Base-by-base conservation (phyloP, 441 rosid species). In the Erodium trifolium region DNA sequence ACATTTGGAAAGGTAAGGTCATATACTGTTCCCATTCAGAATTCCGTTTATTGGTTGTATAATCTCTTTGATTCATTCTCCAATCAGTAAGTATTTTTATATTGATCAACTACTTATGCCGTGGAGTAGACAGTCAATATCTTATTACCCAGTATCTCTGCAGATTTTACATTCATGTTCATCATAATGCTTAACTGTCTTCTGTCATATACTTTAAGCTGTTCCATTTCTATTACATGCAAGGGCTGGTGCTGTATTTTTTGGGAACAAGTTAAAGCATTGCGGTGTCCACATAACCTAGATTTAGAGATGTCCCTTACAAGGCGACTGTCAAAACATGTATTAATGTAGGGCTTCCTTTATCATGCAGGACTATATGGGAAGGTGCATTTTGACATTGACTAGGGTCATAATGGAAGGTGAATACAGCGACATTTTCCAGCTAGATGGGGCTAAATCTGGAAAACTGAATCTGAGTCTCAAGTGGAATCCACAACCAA, bases 401-500 rank as follows among this genome's bases (percentile, higher is more conserved):
- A 86, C 93, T 37, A 80, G 84, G 84, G 91, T 88, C 60, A 78
- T 86, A 76, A 65, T 88, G 82, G 99, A 94, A 78, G 95, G 89
- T 18, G 98, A 91, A 79, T 92, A 78, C 84, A 85, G 76, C 71
- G 97, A 86, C 53, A 68, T 79, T 81, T 87, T 83, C 68, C 77
- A 72, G 3, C 53, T 92, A 43, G 96, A 92, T 14, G 88, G 83
- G 51, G 84, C 89, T 19, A 89, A 92, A 79, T 68, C 97, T 0
- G 96, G 94, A 47, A 84, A 73, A 79, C 65, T 92, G 71, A 78
- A 78, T 72, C 65, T 94, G 80, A 72, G 82, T 70, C 97, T 94
- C 66, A 94, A 90, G 82, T 94, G 99, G 99, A 68, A 81, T 85
- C 85, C 98, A 3, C 98, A 94, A 49, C 88, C 88, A n/a, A 88